These are phyloP conservation scores for Podila minutissima DNA, from an alignment of 192 early-diverging fungal species.

Conservation along the genomic window DNA sequence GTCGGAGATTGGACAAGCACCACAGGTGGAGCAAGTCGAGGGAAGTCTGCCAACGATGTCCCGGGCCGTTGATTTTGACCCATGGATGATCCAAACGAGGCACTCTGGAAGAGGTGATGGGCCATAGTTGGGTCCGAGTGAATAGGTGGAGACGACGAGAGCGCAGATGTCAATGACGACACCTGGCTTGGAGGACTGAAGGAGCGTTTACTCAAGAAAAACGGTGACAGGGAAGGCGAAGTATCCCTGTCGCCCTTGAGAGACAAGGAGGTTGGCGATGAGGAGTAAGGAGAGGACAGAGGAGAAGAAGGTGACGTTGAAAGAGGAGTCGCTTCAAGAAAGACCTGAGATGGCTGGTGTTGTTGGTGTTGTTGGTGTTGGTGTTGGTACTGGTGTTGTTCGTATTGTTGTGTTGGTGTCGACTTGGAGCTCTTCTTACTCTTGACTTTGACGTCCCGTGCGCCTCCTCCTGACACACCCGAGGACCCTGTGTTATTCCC, in stretches of 20 bases:
- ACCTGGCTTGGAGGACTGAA: slow-evolving; percentile 26
- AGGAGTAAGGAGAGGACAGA: slow-evolving; percentile 12
- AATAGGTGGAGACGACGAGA: slow-evolving; percentile 31
- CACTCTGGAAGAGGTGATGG: slow-evolving; percentile 14
- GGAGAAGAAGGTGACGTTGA: slow-evolving; percentile 17
- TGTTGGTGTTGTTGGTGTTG: slow-evolving; percentile 7
- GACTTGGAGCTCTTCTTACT: slow-evolving; percentile 28
- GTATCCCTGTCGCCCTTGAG: slow-evolving; percentile 24
- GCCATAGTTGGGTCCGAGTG: slow-evolving; percentile 11
- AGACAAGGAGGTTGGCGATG: slow-evolving; percentile 3
- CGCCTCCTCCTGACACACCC: background rate
- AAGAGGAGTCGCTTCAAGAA: slow-evolving; percentile 18
- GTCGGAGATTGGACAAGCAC: slow-evolving; percentile 43
- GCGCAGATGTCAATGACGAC: slow-evolving; percentile 4
- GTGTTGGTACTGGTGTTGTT: background rate
- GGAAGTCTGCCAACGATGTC: slow-evolving; percentile 10
- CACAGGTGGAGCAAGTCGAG: slow-evolving; percentile 34
- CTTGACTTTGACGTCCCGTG: slow-evolving; percentile 30
- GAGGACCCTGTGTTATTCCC: background rate
- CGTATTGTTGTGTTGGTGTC: background rate
- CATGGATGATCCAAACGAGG: too few species aligned
- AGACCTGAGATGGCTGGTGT: background rate
- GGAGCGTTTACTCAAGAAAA: slow-evolving; percentile 29
- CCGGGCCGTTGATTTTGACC: background rate
- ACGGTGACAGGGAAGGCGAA: slow-evolving; percentile 36